These are phyloP conservation scores for Ganoderma boninense DNA, from an alignment of 1,284 basidiomycete genomes.

Conservation along the genomic window DNA sequence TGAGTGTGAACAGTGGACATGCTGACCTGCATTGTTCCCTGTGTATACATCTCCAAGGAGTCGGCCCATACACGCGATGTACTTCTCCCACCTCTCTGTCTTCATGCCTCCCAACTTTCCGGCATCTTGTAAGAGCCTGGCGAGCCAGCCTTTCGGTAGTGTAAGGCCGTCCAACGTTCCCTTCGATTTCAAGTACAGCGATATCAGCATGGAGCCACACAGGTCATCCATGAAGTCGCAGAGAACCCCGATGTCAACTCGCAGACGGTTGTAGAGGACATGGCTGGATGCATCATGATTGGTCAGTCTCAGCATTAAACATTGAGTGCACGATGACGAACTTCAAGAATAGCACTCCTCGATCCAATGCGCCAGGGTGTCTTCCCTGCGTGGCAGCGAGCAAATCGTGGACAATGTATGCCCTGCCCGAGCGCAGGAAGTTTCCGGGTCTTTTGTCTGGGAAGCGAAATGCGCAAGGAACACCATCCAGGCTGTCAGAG, in stretches of 20 bases:
- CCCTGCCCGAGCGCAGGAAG: background rate
- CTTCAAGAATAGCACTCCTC: constrained; percentile 41
- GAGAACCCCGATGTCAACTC: constrained; percentile 51
- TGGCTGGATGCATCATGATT: constrained; percentile 44
- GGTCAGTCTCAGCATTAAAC: background rate
- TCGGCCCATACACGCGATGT: constrained; percentile 35
- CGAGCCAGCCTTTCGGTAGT: constrained; percentile 49
- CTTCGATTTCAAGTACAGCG: constrained; percentile 36
- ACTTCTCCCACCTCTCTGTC: constrained; percentile 22
- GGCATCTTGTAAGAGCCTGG: constrained; percentile 33
- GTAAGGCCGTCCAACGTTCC: constrained; percentile 50
- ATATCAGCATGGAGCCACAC: constrained; percentile 40
- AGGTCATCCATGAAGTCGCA: constrained; percentile 57
- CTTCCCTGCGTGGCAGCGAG: constrained; percentile 37
- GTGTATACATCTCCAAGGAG: constrained; percentile 45
- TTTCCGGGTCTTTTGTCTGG: background rate
- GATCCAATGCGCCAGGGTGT: constrained; percentile 32
- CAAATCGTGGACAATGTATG: constrained; percentile 50
- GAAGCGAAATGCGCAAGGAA: constrained; percentile 13
- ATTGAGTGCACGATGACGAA: constrained; percentile 17
- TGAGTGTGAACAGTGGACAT: background rate
- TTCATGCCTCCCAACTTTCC: constrained; percentile 3
- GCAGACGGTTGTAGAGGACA: constrained; percentile 44
- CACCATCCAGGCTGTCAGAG: background rate
- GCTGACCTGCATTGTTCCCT: constrained; percentile 29